Percentiles rank a stretch among this genome's conserved stretches.
Evolutionary conservation across 495 filamentous ascomycete species (phyloP).

Genomic region (Penicillium pulvis): DNA sequence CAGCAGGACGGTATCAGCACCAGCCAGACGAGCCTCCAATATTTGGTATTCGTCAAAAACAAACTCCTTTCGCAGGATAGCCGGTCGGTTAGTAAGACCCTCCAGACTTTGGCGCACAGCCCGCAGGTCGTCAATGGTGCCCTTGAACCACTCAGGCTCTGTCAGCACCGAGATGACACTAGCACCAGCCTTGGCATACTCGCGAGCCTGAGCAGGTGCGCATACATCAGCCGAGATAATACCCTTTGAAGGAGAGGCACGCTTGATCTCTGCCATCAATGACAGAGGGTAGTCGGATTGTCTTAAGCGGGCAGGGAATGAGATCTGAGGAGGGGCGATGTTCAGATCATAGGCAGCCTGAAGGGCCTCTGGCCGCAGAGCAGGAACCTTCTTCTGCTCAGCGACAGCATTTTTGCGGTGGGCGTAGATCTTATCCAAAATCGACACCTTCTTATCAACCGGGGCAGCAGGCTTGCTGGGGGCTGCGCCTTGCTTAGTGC

Average conservation of each 20-base stretch:
- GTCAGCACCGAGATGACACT: conserved; percentile 97
- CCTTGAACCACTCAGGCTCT: conserved; percentile 98
- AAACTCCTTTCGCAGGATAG: conserved; percentile 93
- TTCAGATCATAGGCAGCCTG: conserved; percentile 83
- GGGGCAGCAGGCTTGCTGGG: conserved; percentile 27
- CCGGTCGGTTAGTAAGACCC: conserved; percentile 88
- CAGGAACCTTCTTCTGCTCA: conserved; percentile 83
- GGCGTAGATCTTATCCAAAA: conserved; percentile 89
- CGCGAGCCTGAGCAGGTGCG: conserved; percentile 85
- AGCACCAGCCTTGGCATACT: conserved; percentile 90
- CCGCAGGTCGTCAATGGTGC: conserved; percentile 90
- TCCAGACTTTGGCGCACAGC: conserved; percentile 84
- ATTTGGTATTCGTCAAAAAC: conserved; percentile 99
- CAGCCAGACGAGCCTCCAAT: conserved; percentile 87
- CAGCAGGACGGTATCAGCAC: conserved; percentile 91
- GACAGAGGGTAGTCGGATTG: conserved; percentile 80
- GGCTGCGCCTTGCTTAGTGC: conserved; percentile 57
- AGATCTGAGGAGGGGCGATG: conserved; percentile 81
- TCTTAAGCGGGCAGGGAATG: conserved; percentile 76
- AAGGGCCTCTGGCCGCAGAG: conserved; percentile 80
- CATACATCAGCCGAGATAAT: conserved; percentile 85
- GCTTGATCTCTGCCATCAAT: conserved; percentile 95
- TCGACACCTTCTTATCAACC: conserved; percentile 69
- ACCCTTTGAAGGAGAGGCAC: conserved; percentile 95
- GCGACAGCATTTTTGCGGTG: conserved; percentile 76